These are phyloP conservation scores for Coemansia umbellata DNA, from an alignment of 192 early-diverging fungal genomes.

Conservation along the genomic window DNA sequence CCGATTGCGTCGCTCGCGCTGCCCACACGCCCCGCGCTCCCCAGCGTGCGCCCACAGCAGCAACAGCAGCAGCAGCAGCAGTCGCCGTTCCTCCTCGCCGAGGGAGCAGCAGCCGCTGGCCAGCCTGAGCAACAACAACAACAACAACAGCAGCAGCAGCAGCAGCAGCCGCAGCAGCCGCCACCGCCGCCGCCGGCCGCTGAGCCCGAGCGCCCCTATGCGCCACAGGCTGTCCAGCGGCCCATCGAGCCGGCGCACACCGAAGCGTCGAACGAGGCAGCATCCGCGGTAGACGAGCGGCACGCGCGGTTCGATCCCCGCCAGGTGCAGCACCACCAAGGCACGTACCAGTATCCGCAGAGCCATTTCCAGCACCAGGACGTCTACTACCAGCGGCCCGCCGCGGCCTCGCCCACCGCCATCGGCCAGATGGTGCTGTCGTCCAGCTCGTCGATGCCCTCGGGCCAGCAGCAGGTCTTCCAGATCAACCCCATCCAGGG, in stretches of 20 bases:
- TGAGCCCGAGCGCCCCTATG: background rate
- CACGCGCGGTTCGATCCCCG: background rate
- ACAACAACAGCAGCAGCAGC: slow-evolving; percentile 19
- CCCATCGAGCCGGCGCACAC: background rate
- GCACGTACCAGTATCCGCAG: slow-evolving; percentile 3
- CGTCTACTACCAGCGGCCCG: background rate
- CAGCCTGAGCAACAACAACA: slow-evolving; percentile 39
- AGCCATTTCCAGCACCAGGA: slow-evolving; percentile 8
- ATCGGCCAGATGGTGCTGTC: slow-evolving; percentile 7
- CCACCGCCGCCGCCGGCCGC: slow-evolving; percentile 16
- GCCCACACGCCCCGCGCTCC: slow-evolving; percentile 31
- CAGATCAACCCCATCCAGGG: slow-evolving; percentile 26
- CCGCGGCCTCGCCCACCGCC: background rate
- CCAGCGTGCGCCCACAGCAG: slow-evolving; percentile 31
- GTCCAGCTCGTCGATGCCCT: slow-evolving; percentile 8
- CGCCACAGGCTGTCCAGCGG: background rate
- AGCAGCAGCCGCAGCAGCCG: slow-evolving; percentile 12
- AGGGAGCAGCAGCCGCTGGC: slow-evolving; percentile 52
- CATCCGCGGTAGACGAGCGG: background rate
- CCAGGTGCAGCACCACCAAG: slow-evolving; percentile 6
- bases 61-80: slow-evolving; percentile 39
- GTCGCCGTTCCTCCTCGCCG: slow-evolving; percentile 51
- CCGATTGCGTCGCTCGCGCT: slow-evolving; percentile 34
- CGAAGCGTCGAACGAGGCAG: background rate
- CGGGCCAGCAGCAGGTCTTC: no score